Evolutionary conservation across 2,329 filamentous ascomycete species (phyloP).

Genomic region (Leptographium galeiforme): DNA sequence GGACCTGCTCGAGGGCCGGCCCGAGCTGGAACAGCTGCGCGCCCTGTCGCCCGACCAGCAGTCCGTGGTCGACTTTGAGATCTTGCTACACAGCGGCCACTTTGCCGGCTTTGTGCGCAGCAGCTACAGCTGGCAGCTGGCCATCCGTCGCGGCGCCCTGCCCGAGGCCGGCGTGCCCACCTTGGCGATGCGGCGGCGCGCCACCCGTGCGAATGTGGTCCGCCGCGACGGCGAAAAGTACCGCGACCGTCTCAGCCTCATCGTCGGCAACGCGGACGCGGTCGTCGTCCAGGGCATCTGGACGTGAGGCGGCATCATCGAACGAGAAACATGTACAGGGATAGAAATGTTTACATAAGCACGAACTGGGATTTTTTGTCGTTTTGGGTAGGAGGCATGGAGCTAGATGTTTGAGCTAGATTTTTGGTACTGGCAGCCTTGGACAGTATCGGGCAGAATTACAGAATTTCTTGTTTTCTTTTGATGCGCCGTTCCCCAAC

Average conservation of each 20-base stretch:
- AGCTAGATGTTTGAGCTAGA: background rate
- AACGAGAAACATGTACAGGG: background rate
- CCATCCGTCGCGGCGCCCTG: slow-evolving; percentile 7
- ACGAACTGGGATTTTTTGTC: too few species aligned
- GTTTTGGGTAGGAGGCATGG: too few species aligned
- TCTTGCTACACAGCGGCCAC: slow-evolving; percentile 6
- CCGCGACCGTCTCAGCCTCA: slow-evolving; percentile 8
- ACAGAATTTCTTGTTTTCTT: too few species aligned
- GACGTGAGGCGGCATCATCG: background rate
- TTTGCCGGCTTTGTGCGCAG: slow-evolving; percentile 9
- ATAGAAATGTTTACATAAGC: background rate
- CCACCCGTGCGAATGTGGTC: background rate
- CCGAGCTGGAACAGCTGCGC: slow-evolving; percentile 16
- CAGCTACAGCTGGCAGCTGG: slow-evolving; percentile 9
- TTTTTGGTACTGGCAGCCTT: too few species aligned
- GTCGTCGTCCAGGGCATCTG: slow-evolving; percentile 10
- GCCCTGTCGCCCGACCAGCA: slow-evolving; percentile 17
- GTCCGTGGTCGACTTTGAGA: slow-evolving; percentile 8
- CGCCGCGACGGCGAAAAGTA: slow-evolving; percentile 4
- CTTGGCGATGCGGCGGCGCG: background rate
- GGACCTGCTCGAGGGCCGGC: slow-evolving; percentile 17
- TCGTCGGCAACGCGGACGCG: slow-evolving; percentile 4
- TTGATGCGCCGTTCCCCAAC: background rate
- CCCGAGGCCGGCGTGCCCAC: slow-evolving; percentile 7
- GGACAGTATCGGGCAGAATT: too few species aligned